Percentiles rank a stretch among this genome's conserved stretches.
Conservation (phyloP, 202 grass and related monocot genomes). For the Carex sylvatica region DNA sequence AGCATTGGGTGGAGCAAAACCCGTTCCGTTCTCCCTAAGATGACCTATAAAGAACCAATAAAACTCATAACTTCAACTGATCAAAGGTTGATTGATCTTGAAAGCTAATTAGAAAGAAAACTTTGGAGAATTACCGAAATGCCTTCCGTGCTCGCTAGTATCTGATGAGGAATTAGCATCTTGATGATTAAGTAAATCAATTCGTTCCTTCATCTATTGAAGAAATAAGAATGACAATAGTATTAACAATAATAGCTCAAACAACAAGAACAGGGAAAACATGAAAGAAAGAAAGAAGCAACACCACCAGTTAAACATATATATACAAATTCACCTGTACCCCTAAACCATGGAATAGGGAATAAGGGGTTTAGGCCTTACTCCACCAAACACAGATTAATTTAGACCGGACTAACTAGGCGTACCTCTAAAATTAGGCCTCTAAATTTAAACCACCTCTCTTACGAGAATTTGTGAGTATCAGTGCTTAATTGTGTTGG, state of each 20-base stretch:
- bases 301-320: neutral
- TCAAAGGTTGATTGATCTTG: conserved; percentile 1
- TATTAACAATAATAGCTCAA: neutral
- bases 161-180: neutral
- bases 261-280: neutral
- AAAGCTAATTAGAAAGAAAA: neutral
- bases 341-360: no score
- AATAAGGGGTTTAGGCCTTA: no score
- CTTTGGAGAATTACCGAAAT: conserved; percentile 3
- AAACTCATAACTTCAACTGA: neutral
- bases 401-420: no score
- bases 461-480: no score
- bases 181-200: conserved; percentile 4
- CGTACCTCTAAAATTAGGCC: no score
- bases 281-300: neutral
- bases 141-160: neutral
- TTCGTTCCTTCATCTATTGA: conserved; percentile 7
- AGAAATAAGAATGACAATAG: conserved; percentile 14
- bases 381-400: no score
- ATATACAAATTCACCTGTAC: neutral
- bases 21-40: neutral
- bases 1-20: neutral
- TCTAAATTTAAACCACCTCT: no score
- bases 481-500: no score
- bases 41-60: conserved; percentile 4